Evolutionary conservation across 352 stramenopile genomes (phyloP).

Genomic region (Thraustotheca clavata): DNA sequence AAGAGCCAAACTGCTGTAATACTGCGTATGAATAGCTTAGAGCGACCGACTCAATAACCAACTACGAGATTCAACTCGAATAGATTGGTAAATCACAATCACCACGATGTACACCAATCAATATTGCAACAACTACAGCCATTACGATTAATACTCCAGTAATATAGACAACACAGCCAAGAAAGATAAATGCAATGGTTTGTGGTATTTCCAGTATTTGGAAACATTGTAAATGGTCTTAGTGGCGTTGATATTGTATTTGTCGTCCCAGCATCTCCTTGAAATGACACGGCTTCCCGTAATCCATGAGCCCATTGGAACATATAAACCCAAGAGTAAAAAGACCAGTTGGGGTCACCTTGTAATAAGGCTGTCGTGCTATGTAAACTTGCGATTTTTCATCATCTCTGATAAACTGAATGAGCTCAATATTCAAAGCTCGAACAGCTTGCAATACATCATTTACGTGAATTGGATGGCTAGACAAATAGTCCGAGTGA

Average conservation of each 20-base stretch:
- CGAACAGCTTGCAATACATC: background rate
- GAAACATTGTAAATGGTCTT: background rate
- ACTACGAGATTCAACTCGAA: background rate
- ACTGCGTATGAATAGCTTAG: background rate
- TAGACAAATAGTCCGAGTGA: background rate
- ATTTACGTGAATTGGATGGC: background rate
- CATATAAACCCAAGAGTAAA: background rate
- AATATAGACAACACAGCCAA: background rate
- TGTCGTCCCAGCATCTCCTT: background rate
- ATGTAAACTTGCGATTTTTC: no score
- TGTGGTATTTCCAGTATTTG: conserved; percentile 8
- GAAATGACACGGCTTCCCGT: background rate
- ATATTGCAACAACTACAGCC: background rate
- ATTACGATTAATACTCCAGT: background rate
- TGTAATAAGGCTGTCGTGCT: background rate
- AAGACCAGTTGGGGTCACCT: background rate
- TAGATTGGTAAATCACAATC: background rate
- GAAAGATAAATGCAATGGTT: conserved; percentile 1
- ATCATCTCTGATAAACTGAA: no score
- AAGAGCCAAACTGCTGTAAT: background rate
- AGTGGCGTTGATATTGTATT: background rate
- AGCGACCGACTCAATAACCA: background rate
- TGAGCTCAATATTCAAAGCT: background rate
- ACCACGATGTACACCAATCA: no score
- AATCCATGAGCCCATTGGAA: background rate